A percentile compares a stretch with the other conserved stretches of the same genome.
These are phyloP conservation scores for Neurospora sp. DNA, from an alignment of 495 filamentous ascomycete species.

Conservation along the genomic window DNA sequence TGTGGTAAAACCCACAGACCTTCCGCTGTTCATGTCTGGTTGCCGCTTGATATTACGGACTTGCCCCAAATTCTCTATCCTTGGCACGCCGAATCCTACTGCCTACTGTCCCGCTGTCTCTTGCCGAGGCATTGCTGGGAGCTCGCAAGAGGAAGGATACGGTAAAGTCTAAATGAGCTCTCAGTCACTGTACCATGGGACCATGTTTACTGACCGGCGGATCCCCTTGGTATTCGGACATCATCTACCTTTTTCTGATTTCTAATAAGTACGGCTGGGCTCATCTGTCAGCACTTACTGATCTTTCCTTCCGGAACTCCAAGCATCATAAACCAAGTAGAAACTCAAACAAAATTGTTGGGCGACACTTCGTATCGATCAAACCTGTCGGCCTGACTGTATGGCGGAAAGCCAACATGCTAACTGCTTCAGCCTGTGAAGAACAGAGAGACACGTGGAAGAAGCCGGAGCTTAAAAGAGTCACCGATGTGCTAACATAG, in stretches of 20 bases:
- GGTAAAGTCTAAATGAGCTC: not conserved
- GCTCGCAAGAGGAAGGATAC: not conserved
- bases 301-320: not conserved
- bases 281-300: not conserved
- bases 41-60: not conserved
- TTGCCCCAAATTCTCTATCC: not conserved
- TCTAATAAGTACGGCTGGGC: not conserved
- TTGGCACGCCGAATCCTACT: not conserved
- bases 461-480: not conserved
- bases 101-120: not conserved
- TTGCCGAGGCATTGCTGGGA: not conserved
- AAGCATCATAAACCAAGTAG: not conserved
- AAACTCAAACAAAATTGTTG: not conserved
- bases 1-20: not conserved
- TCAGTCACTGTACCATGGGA: not conserved
- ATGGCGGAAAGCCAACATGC: not conserved
- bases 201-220: not conserved
- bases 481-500: not conserved
- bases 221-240: not conserved
- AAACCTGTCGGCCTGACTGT: not conserved
- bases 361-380: not conserved
- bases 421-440: not conserved
- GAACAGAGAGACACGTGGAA: not conserved
- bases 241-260: not conserved
- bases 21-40: not conserved